Evolutionary conservation across 805 yeast species (phyloP).

Genomic region (Grigorovia jiainica): DNA sequence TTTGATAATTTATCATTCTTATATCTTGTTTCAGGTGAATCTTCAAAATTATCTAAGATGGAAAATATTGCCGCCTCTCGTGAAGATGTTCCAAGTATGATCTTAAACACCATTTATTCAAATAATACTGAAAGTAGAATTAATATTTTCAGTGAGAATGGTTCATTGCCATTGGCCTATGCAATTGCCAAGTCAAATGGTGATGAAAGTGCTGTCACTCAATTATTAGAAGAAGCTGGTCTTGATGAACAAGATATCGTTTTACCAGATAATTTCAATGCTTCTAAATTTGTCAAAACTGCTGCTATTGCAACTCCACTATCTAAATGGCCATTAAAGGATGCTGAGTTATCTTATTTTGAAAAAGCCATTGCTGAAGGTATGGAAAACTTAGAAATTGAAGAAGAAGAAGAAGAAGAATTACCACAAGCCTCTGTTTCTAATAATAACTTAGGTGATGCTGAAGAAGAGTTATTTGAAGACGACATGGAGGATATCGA

Average conservation of each 20-base stretch:
- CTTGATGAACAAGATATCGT: slow-evolving; percentile 52
- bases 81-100: slow-evolving; percentile 66
- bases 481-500: slow-evolving; percentile 43
- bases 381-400: slow-evolving; percentile 53
- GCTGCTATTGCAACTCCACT: slow-evolving; percentile 37
- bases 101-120: slow-evolving; percentile 74
- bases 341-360: slow-evolving; percentile 65
- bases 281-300: slow-evolving; percentile 30
- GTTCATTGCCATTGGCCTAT: slow-evolving; percentile 82
- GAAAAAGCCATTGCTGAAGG: slow-evolving; percentile 78
- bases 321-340: slow-evolving; percentile 76
- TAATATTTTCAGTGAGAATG: slow-evolving; percentile 62
- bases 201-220: slow-evolving; percentile 61
- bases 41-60: slow-evolving; percentile 69
- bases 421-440: slow-evolving; percentile 5
- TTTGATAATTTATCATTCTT: slow-evolving; percentile 87
- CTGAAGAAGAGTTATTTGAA: slow-evolving; percentile 29
- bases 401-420: slow-evolving; percentile 24
- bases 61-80: slow-evolving; percentile 82
- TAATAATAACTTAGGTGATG: slow-evolving; percentile 9
- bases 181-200: slow-evolving; percentile 87
- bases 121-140: slow-evolving; percentile 71
- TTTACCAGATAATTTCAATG: slow-evolving; percentile 42
- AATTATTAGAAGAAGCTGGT: slow-evolving; percentile 63
- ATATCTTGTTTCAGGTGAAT: slow-evolving; percentile 77